A percentile compares a stretch with the other conserved stretches of the same genome.
Evolutionary conservation across 768 basidiomycete genomes (phyloP).

Genomic region (Saitozyma sp.): DNA sequence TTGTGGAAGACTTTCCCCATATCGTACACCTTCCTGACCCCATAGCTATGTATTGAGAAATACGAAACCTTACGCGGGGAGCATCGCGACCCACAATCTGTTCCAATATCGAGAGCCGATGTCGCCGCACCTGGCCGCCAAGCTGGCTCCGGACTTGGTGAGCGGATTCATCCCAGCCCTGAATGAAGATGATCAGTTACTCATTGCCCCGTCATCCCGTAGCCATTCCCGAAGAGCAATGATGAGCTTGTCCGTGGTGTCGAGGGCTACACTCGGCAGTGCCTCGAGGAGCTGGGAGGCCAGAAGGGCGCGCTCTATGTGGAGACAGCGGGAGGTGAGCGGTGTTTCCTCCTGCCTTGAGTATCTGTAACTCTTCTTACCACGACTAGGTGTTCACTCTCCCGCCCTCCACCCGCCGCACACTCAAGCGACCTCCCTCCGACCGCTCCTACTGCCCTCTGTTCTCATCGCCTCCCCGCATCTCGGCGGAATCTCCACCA

Average conservation of each 20-base stretch:
- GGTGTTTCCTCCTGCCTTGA: neutral
- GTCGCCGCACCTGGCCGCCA: conserved; percentile 86
- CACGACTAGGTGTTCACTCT: conserved; percentile 76
- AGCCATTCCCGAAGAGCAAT: conserved; percentile 63
- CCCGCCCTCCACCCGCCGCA: conserved; percentile 74
- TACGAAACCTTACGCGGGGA: conserved; percentile 21
- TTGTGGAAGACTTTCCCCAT: neutral
- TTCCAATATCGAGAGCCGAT: conserved; percentile 85
- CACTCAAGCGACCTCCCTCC: conserved; percentile 80
- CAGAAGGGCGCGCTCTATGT: conserved; percentile 65
- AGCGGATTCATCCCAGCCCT: conserved; percentile 11
- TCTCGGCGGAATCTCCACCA: conserved; percentile 90
- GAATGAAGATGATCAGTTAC: neutral
- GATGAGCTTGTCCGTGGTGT: conserved; percentile 67
- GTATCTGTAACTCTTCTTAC: neutral
- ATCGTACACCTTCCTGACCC: conserved; percentile 7
- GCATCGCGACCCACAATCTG: conserved; percentile 67
- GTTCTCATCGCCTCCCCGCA: conserved; percentile 82
- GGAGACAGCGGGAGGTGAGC: conserved; percentile 92
- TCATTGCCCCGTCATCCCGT: neutral
- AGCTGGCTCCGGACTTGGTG: conserved; percentile 47
- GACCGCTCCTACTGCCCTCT: conserved; percentile 82
- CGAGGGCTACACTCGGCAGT: conserved; percentile 62
- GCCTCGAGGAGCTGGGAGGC: conserved; percentile 53
- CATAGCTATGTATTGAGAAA: conserved; percentile 67